A percentile compares a stretch with the other conserved stretches of the same genome.
Conservation (phyloP, 805 yeast species). For the Kockiozyma suomiensis region DNA sequence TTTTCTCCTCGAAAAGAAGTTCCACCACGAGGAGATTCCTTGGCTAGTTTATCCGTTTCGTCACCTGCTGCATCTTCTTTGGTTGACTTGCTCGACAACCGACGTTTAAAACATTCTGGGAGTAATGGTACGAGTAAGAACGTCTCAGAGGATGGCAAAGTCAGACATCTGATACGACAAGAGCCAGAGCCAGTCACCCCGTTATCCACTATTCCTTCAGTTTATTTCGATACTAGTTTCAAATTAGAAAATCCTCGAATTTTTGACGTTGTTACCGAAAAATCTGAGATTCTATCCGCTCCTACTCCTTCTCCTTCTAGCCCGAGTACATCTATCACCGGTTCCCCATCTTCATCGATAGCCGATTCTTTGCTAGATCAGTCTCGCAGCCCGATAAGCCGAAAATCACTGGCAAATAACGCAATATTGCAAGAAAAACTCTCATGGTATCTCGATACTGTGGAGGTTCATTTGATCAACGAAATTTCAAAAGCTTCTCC, state of each 20-base stretch:
- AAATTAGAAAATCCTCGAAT: conserved; percentile 85
- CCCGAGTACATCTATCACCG: conserved; percentile 16
- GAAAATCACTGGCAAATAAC: conserved; percentile 53
- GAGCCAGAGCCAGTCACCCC: conserved; percentile 32
- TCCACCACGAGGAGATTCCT: conserved; percentile 25
- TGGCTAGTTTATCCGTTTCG: neutral
- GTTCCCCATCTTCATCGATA: conserved; percentile 1
- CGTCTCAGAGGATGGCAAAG: neutral
- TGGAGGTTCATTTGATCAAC: conserved; percentile 75
- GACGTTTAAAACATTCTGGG: neutral
- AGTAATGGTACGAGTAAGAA: neutral
- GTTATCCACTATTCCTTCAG: conserved; percentile 62
- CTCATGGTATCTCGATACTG: conserved; percentile 79
- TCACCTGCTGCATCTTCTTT: conserved; percentile 12
- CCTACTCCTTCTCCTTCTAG: conserved; percentile 27
- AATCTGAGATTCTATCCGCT: conserved; percentile 47
- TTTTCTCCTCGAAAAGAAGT: neutral
- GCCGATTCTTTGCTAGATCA: neutral
- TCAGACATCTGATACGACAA: conserved; percentile 4
- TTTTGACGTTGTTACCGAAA: conserved; percentile 72
- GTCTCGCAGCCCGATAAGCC: conserved; percentile 1
- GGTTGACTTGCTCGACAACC: conserved; percentile 16
- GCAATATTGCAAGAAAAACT: conserved; percentile 71
- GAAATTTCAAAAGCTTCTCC: conserved; percentile 85
- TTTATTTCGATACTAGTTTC: conserved; percentile 69